Percentiles rank a stretch among this genome's conserved stretches.
Conservation (phyloP, 2,329 filamentous ascomycete genomes). For the Onygenales sp. region DNA sequence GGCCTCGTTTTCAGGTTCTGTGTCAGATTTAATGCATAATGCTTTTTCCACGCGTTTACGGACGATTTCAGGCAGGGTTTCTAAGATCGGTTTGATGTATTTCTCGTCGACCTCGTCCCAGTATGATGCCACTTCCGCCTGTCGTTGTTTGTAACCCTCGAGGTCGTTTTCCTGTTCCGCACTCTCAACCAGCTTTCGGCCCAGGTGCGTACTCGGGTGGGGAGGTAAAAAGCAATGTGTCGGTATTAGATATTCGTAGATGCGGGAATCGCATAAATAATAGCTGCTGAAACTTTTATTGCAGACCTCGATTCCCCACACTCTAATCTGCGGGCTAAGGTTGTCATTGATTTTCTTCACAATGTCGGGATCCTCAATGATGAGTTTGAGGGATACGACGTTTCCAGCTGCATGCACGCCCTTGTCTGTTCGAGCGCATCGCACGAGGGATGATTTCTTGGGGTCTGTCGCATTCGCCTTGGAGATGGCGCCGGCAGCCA, state of each 20-base stretch:
- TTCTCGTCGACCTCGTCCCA: conserved; percentile 78
- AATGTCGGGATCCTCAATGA: conserved; percentile 81
- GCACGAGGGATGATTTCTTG: conserved; percentile 87
- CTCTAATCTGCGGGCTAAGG: conserved; percentile 77
- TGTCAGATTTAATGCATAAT: conserved; percentile 24
- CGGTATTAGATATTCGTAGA: conserved; percentile 95
- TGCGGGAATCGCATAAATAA: conserved; percentile 84
- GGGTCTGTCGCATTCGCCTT: conserved; percentile 96
- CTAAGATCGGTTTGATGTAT: conserved; percentile 61
- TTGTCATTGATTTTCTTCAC: conserved; percentile 84
- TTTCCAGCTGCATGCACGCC: conserved; percentile 95
- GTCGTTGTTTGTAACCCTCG: conserved; percentile 57
- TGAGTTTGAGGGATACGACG: conserved; percentile 88
- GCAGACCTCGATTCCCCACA: conserved; percentile 89
- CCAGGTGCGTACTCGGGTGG: conserved; percentile 77
- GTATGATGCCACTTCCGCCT: conserved; percentile 69
- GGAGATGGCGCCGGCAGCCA: conserved; percentile 83
- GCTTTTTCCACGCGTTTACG: conserved; percentile 32
- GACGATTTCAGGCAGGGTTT: conserved; percentile 31
- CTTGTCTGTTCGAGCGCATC: conserved; percentile 94
- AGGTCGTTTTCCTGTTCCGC: conserved; percentile 64
- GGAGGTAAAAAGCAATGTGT: conserved; percentile 88
- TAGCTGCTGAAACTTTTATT: conserved; percentile 92
- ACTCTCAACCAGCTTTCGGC: conserved; percentile 68
- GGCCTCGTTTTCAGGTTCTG: conserved; percentile 8